These are phyloP conservation scores for Colletotrichum orchidophilum DNA, from an alignment of 2,329 filamentous ascomycete genomes.

Conservation along the genomic window DNA sequence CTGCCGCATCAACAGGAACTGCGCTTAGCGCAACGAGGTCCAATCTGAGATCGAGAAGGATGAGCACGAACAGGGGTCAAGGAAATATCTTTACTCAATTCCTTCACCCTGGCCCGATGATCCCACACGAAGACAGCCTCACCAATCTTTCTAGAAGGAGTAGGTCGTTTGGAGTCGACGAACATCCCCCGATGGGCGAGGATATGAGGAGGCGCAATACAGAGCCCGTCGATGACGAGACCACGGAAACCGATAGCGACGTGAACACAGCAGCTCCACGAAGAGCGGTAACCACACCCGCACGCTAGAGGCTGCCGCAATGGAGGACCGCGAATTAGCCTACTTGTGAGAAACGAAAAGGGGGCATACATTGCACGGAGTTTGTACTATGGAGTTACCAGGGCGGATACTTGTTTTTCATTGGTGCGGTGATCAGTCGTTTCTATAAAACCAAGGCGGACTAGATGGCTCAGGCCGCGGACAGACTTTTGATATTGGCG, in stretches of 20 bases:
- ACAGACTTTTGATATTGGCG: constrained; percentile 11
- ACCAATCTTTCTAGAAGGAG: constrained; percentile 10
- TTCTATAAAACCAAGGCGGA: constrained; percentile 9
- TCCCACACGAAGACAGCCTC: constrained; percentile 41
- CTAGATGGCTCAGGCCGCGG: constrained; percentile 21
- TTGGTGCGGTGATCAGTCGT: constrained; percentile 7
- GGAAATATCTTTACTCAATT: constrained; percentile 56
- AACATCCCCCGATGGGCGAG: not conserved
- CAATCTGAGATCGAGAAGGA: constrained; percentile 37
- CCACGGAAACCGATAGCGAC: constrained; percentile 16
- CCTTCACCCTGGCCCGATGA: constrained; percentile 57
- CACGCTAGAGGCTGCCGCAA: constrained; percentile 22
- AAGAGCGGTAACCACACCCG: constrained; percentile 29
- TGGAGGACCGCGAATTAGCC: not conserved
- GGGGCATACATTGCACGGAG: not conserved
- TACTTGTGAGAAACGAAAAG: not conserved
- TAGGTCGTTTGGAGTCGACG: constrained; percentile 23
- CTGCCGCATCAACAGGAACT: constrained; percentile 44
- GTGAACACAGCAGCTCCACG: constrained; percentile 8
- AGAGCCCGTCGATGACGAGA: constrained; percentile 29
- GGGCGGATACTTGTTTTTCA: not conserved
- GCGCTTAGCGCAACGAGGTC: constrained; percentile 38
- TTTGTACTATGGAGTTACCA: constrained; percentile 22
- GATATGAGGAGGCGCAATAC: constrained; percentile 31
- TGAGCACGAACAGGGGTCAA: constrained; percentile 41